These are phyloP conservation scores for Hymenoscyphus albidus DNA, from an alignment of 2,329 filamentous ascomycete species.

Conservation along the genomic window DNA sequence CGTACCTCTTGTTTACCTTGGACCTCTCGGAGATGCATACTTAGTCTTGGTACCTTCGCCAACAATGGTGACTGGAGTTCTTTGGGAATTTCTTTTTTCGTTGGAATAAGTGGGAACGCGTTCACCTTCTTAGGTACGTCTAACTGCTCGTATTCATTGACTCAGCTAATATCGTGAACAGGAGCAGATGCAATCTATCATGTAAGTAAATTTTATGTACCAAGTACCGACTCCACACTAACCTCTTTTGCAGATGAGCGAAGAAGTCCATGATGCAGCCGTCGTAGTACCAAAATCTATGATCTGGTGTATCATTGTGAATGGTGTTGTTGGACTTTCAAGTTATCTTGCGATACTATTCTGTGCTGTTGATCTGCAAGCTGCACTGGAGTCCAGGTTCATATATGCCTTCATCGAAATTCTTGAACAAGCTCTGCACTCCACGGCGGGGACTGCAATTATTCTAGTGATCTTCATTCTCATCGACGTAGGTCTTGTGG, in stretches of 20 bases:
- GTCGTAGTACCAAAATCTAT: constrained; percentile 45
- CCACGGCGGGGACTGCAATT: constrained; percentile 36
- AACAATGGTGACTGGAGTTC: constrained; percentile 33
- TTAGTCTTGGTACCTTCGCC: constrained; percentile 29
- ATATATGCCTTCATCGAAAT: too few species aligned
- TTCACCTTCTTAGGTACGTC: too few species aligned
- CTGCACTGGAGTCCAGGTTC: too few species aligned
- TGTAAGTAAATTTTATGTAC: too few species aligned
- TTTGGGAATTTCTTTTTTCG: constrained; percentile 33
- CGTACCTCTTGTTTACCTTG: constrained; percentile 35
- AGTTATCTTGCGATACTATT: too few species aligned
- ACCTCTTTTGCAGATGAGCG: constrained; percentile 37
- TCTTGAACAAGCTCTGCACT: constrained; percentile 17
- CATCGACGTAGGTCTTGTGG: constrained; percentile 39
- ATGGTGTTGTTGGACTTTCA: too few species aligned
- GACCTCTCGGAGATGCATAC: constrained; percentile 13
- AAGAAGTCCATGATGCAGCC: constrained; percentile 45
- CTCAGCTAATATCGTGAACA: too few species aligned
- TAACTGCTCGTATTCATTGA: too few species aligned
- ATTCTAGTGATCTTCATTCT: constrained; percentile 23
- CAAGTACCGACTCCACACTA: constrained; percentile 16
- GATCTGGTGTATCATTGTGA: constrained; percentile 32
- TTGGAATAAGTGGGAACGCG: constrained; percentile 13
- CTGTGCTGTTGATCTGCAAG: too few species aligned
- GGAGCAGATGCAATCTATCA: too few species aligned